Base-by-base conservation (phyloP, 331 rosid species). In the Phaseolus coccineus region DNA sequence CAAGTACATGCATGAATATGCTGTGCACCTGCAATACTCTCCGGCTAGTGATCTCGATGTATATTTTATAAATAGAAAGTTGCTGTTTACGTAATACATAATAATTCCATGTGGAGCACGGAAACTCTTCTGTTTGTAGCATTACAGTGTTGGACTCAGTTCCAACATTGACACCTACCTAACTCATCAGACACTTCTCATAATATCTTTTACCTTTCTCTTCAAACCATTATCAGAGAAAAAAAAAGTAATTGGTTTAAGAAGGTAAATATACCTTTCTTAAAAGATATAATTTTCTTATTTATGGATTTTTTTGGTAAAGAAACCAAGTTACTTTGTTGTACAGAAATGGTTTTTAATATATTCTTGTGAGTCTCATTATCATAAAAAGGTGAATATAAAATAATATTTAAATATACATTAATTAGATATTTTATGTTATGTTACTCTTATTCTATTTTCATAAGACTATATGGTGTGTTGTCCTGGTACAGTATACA, bases 1-100 rank as follows among this genome's bases (percentile, higher is more conserved):
- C 30, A 44, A 39, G 16, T 79, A 16, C 63, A 14, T 51, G 39
- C 44, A 37, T 59, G 80, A 61, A 62, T 52, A 19, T 16, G 4
- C 19, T 40, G 16, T 71, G 76, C 47, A 33, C 57, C 39, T 28
- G 64, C 31, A 67, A 69, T 52, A 6, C 37, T 31, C 58, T 63
- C 33, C 67, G 40, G 40, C 57, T 75, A 50, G 57, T 56, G 77
- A 80, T 42, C 53, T 35, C 24, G 25, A 59, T 63, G 39, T 35
- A 47, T 19, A 35, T 14, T 37, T 56, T 19, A 7, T 3, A 62
- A 69, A 15, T 31, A 79, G 48, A 55, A 37, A 27, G 22, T 57
- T 28, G 25, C 47, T 69, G 46, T 69, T 46, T 46, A n/a, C 5
- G 39, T 53, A 52, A 66, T 25, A 4, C 1, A 53, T 2, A 55